A percentile compares a stretch with the other conserved stretches of the same genome.
Conservation (phyloP, 139 green algal species). For the Chlorella vulgaris region DNA sequence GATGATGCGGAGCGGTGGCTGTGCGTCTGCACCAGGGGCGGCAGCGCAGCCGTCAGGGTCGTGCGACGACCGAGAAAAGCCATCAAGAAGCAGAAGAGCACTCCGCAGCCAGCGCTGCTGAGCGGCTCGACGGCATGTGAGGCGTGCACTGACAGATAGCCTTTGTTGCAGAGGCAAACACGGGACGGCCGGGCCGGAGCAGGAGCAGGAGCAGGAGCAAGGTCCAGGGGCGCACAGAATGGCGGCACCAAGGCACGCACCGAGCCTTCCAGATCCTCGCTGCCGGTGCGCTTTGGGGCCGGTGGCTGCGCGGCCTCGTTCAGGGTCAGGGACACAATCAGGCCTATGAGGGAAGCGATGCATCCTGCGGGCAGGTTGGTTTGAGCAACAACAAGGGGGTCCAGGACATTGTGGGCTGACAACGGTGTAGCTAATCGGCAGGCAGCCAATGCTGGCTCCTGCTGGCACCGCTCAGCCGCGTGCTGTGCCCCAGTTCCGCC, state of each 20-base stretch:
- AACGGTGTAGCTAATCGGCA: no score
- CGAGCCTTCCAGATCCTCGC: constrained; percentile 8
- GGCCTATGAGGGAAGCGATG: background rate
- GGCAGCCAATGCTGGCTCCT: no score
- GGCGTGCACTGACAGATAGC: no score
- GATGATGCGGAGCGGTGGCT: constrained; percentile 7
- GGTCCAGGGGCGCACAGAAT: background rate
- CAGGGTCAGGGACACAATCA: constrained; percentile 13
- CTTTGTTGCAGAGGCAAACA: background rate
- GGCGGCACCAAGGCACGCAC: background rate
- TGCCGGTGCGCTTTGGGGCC: constrained; percentile 28
- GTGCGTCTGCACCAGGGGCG: constrained; percentile 4
- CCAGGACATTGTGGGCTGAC: no score
- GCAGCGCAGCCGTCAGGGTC: background rate
- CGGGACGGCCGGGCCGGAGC: background rate
- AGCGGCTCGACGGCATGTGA: no score
- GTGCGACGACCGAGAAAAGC: background rate
- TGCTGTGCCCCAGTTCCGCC: no score
- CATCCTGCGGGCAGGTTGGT: no score
- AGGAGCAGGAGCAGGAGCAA: background rate
- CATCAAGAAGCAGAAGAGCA: no score
- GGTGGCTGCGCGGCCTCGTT: background rate
- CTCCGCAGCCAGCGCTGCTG: no score
- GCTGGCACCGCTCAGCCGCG: no score
- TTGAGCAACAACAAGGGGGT: no score